Evolutionary conservation across 805 yeast genomes (phyloP), one percentile per base, ranked within the genome.

Genomic region (Barnettozyma salicaria): DNA sequence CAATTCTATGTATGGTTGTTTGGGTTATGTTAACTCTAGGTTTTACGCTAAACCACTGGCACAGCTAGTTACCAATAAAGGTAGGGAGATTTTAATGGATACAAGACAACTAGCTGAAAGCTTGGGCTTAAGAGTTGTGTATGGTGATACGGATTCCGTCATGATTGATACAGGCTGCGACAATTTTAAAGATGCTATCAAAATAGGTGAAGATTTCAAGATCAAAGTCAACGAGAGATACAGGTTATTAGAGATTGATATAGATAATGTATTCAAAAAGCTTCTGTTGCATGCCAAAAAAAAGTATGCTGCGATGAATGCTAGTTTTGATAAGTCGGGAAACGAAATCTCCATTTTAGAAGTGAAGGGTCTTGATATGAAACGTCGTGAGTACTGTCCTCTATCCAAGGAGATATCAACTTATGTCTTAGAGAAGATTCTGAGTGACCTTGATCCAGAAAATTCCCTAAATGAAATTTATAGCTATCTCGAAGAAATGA

Each of bases 1-100:
- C 20, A 92, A 92, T 62, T 92, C 98, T n/a, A 90, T 92, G 97
- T 92, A 92, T 64, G 98, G 98, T 56, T 92, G 97, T 73, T 72
- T 92, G 51, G 98, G 98, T 49, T 89, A 80, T 59, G 83, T 82
- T 6, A 74, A 82, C 51, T 87, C 97, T 17, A 74, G 98, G 53
- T 92, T 92, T 60, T 90, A 89, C 55, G 98, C 98, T 10, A 82
- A 85, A 54, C 96, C 97, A 1, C 68, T 92, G 49, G 98, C 98
- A 5, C 86, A 86, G 89, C 68, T 92, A 52, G 95, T 88, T 40
- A 92, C 98, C 3, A 82, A 79, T 50, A 86, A 89, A 60, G 98
- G 98, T 53, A 76, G 98, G 65, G 97, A 92, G 59, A 87, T 89
- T 58, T 72, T 92, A 53, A 82, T 80, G 80, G 90, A 85, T 52